Evolutionary conservation across 306 rosid genomes (phyloP).

Genomic region (Cajanus cajan): DNA sequence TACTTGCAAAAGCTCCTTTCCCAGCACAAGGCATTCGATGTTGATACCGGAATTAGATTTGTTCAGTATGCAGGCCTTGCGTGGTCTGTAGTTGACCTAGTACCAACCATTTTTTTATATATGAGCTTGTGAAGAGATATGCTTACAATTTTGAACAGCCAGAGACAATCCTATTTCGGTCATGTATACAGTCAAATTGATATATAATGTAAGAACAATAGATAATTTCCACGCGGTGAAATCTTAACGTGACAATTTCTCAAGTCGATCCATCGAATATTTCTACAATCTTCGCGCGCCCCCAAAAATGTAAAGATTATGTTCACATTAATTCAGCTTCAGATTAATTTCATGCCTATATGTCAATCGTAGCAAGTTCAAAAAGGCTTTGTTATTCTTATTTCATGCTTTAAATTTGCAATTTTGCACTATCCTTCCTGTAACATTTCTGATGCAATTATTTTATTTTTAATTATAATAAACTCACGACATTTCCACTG

Average conservation of each 20-base stretch:
- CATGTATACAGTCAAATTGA: background rate
- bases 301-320: background rate
- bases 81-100: constrained; percentile 94
- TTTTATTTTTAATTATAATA: background rate
- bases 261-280: no score
- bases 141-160: constrained; percentile 10
- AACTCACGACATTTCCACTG: background rate
- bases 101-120: constrained; percentile 70
- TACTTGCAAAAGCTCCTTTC: constrained; percentile 57
- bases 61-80: constrained; percentile 91
- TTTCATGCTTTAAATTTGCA: background rate
- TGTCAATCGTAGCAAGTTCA: background rate
- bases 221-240: background rate
- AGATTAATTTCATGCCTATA: background rate
- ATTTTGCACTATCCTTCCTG: background rate
- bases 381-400: background rate
- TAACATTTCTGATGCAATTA: background rate
- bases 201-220: background rate
- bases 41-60: constrained; percentile 88
- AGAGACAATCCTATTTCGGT: background rate
- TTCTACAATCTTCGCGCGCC: background rate
- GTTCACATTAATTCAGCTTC: background rate
- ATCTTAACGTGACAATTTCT: background rate
- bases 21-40: constrained; percentile 57
- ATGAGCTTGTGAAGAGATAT: constrained; percentile 46